Evolutionary conservation across 2,329 filamentous ascomycete species (phyloP).

Genomic region (Fusarium chlamydosporum): DNA sequence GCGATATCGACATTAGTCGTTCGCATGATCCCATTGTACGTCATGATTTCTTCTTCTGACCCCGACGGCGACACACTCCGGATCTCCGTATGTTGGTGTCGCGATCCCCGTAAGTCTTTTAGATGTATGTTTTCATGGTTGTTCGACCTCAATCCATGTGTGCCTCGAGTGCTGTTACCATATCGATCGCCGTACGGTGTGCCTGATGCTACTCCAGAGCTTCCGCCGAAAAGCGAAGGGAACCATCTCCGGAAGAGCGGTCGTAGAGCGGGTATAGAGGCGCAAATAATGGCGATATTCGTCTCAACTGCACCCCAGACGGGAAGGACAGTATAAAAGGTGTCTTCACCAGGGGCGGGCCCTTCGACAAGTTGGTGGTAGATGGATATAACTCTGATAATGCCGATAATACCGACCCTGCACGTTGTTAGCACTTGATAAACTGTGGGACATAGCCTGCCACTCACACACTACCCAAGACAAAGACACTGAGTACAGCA

Average conservation of each 20-base stretch:
- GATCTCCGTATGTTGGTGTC: constrained; percentile 53
- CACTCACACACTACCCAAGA: constrained; percentile 56
- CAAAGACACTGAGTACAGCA: constrained; percentile 58
- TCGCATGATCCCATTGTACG: constrained; percentile 58
- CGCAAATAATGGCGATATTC: constrained; percentile 56
- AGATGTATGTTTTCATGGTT: constrained; percentile 40
- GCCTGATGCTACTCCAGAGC: constrained; percentile 30
- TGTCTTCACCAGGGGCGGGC: constrained; percentile 41
- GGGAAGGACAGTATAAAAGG: constrained; percentile 51
- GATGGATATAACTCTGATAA: constrained; percentile 53
- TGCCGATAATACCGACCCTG: constrained; percentile 54
- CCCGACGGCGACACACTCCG: constrained; percentile 54
- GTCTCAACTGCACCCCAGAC: constrained; percentile 56
- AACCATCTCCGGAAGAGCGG: constrained; percentile 54
- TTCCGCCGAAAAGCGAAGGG: constrained; percentile 50
- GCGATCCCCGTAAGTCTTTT: constrained; percentile 38
- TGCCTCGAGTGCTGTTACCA: constrained; percentile 38
- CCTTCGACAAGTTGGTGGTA: constrained; percentile 46
- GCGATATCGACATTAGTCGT: constrained; percentile 53
- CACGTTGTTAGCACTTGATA: neutral
- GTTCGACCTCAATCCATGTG: constrained; percentile 34
- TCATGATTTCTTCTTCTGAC: constrained; percentile 59
- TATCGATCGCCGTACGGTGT: constrained; percentile 31
- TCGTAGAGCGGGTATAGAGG: constrained; percentile 55
- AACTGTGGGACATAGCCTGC: accelerated